These are phyloP conservation scores for Entomortierella parvispora DNA, from an alignment of 192 early-diverging fungal genomes.

Conservation along the genomic window DNA sequence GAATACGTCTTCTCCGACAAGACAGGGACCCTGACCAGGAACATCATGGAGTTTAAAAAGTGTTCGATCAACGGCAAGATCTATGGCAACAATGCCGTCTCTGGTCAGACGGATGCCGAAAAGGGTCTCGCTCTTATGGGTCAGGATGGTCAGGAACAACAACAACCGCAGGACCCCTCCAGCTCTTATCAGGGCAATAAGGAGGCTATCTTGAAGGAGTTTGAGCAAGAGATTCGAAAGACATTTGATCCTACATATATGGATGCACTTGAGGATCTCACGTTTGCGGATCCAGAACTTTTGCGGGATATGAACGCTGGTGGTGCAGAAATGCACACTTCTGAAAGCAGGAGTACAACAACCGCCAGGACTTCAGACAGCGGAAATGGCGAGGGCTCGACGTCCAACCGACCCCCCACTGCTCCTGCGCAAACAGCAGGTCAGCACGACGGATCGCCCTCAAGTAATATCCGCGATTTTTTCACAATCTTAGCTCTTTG, in stretches of 20 bases:
- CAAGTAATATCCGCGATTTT: slow-evolving; percentile 81
- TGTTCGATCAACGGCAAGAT: slow-evolving; percentile 87
- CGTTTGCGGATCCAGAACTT: slow-evolving; percentile 88
- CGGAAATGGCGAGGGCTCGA: slow-evolving; percentile 23
- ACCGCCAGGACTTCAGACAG: slow-evolving; percentile 1
- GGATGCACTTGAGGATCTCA: slow-evolving; percentile 65
- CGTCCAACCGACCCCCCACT: neutral
- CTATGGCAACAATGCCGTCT: slow-evolving; percentile 83
- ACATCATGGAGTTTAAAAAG: slow-evolving; percentile 97
- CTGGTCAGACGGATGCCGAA: slow-evolving; percentile 74
- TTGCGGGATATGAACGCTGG: slow-evolving; percentile 76
- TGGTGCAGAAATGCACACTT: neutral
- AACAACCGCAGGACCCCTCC: slow-evolving; percentile 22
- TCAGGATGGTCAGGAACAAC: slow-evolving; percentile 49
- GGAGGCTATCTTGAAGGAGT: slow-evolving; percentile 63
- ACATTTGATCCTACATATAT: slow-evolving; percentile 76
- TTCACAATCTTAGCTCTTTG: slow-evolving; percentile 90
- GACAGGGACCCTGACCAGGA: slow-evolving; percentile 95
- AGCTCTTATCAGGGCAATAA: slow-evolving; percentile 39
- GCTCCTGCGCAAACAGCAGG: neutral
- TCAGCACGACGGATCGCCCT: slow-evolving; percentile 54
- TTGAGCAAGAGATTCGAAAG: slow-evolving; percentile 64
- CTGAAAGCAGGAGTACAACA: slow-evolving; percentile 15
- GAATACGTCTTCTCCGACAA: slow-evolving; percentile 98
- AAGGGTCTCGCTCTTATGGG: slow-evolving; percentile 63